Percentiles rank a stretch among this genome's conserved stretches.
phyloP scores from a whole-genome alignment of 148 eudicot species.

The Nepenthes gracilis region DNA sequence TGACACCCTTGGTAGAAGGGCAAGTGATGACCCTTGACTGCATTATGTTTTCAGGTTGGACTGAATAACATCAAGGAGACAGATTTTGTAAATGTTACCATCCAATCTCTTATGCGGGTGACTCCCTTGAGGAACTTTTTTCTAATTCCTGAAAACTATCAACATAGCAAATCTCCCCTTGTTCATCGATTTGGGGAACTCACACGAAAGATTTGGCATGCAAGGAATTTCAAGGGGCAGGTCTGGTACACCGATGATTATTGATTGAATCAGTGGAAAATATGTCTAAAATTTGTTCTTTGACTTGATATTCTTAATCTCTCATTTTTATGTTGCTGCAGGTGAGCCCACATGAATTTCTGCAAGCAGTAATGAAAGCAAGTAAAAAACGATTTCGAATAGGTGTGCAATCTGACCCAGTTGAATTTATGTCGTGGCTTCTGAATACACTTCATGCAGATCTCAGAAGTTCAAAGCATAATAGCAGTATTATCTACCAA shows the following conservation, averaged over 20 bases:
- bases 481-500: slow-evolving; percentile 65
- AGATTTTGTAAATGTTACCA: slow-evolving; percentile 91
- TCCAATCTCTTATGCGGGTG: slow-evolving; percentile 90
- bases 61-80: slow-evolving; percentile 86
- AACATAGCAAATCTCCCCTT: slow-evolving; percentile 65
- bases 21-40: not conserved
- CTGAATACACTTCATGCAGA: slow-evolving; percentile 71
- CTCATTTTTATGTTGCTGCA: slow-evolving; percentile 16
- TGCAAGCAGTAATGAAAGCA: slow-evolving; percentile 95
- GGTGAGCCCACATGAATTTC: slow-evolving; percentile 98
- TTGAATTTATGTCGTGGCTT: slow-evolving; percentile 97
- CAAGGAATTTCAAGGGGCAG: slow-evolving; percentile 97
- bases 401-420: slow-evolving; percentile 90
- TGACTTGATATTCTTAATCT: slow-evolving; percentile 1
- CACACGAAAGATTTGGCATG: slow-evolving; percentile 89
- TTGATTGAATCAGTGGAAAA: not conserved
- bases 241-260: slow-evolving; percentile 21
- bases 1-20: too few species aligned
- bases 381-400: slow-evolving; percentile 80
- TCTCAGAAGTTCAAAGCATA: slow-evolving; percentile 57
- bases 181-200: slow-evolving; percentile 98
- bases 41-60: slow-evolving; percentile 51
- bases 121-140: slow-evolving; percentile 95
- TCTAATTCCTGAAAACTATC: slow-evolving; percentile 87
- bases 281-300: not conserved